Percentiles rank a stretch among this genome's conserved stretches.
Evolutionary conservation across 2,329 filamentous ascomycete genomes (phyloP).

Genomic region (Fusarium sp.): DNA sequence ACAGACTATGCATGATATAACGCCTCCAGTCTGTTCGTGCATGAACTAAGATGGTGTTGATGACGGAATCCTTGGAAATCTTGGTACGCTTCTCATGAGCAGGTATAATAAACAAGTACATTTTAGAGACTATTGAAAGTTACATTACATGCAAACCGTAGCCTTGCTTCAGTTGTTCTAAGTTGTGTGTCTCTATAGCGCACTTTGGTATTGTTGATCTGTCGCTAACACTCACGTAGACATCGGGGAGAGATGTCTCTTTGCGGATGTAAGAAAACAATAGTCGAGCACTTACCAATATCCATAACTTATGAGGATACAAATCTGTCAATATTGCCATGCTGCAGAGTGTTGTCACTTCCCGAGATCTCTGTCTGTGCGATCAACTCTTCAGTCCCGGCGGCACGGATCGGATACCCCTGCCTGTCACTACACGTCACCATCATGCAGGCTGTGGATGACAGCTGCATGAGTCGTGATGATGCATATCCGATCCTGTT

Average conservation of each 20-base stretch:
- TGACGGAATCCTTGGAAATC: not conserved
- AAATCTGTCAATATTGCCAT: not conserved
- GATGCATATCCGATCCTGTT: conserved; percentile 2
- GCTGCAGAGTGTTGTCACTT: not conserved
- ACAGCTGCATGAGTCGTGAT: conserved; percentile 6
- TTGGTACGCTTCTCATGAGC: not conserved
- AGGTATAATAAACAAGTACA: not conserved
- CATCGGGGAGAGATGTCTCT: not conserved
- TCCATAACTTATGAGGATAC: not conserved
- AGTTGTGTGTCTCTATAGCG: not conserved
- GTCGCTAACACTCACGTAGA: not conserved
- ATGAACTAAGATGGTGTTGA: conserved; percentile 4
- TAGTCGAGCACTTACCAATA: not conserved
- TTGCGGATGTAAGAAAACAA: not conserved
- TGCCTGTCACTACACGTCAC: conserved; percentile 16
- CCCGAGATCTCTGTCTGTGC: conserved; percentile 1
- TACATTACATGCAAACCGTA: not conserved
- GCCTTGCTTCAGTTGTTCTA: not conserved
- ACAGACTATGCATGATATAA: not conserved
- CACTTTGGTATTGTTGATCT: not conserved
- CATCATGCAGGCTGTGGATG: not conserved
- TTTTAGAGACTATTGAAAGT: not conserved
- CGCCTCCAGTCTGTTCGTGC: not conserved
- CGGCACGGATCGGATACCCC: conserved; percentile 5
- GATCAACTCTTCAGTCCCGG: not conserved